Percentiles rank a stretch among this genome's conserved stretches.
These are phyloP conservation scores for Leccinum fibrillosum DNA, from an alignment of 768 basidiomycete species.

Conservation along the genomic window DNA sequence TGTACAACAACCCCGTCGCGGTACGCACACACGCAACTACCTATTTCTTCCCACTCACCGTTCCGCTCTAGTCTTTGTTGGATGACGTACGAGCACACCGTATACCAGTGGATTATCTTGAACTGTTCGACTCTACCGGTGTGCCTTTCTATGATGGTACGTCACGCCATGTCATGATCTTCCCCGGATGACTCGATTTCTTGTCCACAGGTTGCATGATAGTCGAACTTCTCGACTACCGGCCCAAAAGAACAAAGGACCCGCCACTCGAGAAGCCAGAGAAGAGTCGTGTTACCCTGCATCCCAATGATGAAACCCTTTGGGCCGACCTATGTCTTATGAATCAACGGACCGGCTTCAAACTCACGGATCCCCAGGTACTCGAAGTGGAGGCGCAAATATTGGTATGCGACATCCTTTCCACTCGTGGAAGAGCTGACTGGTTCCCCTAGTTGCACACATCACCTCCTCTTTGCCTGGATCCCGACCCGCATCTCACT, in stretches of 20 bases:
- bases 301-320: slow-evolving; percentile 72
- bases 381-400: too few species aligned
- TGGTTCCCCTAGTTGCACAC: slow-evolving; percentile 57
- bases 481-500: slow-evolving; percentile 73
- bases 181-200: background rate
- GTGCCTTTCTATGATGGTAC: slow-evolving; percentile 84
- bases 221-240: slow-evolving; percentile 78
- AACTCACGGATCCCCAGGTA: slow-evolving; percentile 64
- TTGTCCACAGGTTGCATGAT: slow-evolving; percentile 68
- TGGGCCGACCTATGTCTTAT: slow-evolving; percentile 77
- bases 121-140: slow-evolving; percentile 68
- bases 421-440: slow-evolving; percentile 4
- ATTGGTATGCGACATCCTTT: too few species aligned
- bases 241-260: slow-evolving; percentile 57
- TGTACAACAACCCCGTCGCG: slow-evolving; percentile 76
- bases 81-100: slow-evolving; percentile 81
- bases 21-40: slow-evolving; percentile 28
- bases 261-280: slow-evolving; percentile 56
- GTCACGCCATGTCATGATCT: slow-evolving; percentile 17
- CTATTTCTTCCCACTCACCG: slow-evolving; percentile 4
- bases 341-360: slow-evolving; percentile 52
- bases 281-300: slow-evolving; percentile 68
- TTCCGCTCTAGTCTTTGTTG: slow-evolving; percentile 56
- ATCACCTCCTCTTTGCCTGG: slow-evolving; percentile 71
- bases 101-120: slow-evolving; percentile 83